Evolutionary conservation across 371 early-diverging fungal species (phyloP), one percentile per base, ranked within the genome.

Genomic region (Syncephalastrum sp.): DNA sequence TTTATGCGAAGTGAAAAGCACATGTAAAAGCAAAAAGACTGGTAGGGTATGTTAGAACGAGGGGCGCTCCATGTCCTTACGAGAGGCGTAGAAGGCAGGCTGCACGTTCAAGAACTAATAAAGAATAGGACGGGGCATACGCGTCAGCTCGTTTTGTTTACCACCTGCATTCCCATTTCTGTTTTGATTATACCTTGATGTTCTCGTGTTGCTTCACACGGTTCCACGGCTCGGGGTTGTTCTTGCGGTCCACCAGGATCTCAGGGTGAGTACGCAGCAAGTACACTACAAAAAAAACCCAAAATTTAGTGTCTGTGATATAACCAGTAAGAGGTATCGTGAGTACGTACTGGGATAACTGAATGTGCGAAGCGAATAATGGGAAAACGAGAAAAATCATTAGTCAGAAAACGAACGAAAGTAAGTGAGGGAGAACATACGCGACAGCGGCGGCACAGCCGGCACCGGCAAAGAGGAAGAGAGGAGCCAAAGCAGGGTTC

Each of bases 161-260:
- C 13, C 21, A 47, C 6, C 55, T 42, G n/a, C n/a, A 38, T 25
- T 38, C 7, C 17, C 48, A 46, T 27, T 5, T 53, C n/a, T 57
- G 44, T 38, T 29, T 47, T n/a, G 33, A 23, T 6, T 55, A 54
- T 70, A 77, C 69, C 73, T 77, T 77, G 44, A 72, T 72, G 48
- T 75, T 74, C 46, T 75, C 53, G 50, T 77, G 73, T 48, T 77
- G 78, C 57, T 77, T 56, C 21, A 77, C 69, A 17, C 61, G 68
- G 44, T 67, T 57, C 78, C 78, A 77, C 55, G 78, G 78, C 42
- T 64, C 63, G 27, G 77, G 77, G 59, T 74, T 74, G 46, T 74
- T 75, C 59, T 72, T 70, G 38, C 67, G 66, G 54, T 77, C 74
- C 49, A 77, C 61, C n/a, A 69, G 63, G 29, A 77, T 72, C 50